Percentiles rank a stretch among this genome's conserved stretches.
phyloP scores from a whole-genome alignment of 257 asterid species.

The Leptodermis oblonga region DNA sequence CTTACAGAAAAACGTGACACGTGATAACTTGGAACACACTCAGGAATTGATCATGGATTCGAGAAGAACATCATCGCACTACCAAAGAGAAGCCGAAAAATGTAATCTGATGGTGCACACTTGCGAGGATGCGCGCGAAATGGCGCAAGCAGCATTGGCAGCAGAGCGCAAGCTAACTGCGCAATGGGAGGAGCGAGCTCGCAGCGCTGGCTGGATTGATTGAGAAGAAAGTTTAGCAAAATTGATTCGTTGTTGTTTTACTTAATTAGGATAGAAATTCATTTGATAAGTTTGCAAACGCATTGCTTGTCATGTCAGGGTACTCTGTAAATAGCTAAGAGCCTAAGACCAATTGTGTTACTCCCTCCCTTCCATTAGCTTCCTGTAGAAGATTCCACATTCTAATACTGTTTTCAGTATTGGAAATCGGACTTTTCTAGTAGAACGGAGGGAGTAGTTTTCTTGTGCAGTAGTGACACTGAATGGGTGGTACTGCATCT shows the following conservation, averaged over 20 bases:
- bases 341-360: neutral
- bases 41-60: constrained; percentile 21
- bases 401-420: too few relatives aligned
- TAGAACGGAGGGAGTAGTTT: too few relatives aligned
- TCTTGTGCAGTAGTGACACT: neutral
- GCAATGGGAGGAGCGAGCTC: constrained; percentile 37
- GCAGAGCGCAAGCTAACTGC: constrained; percentile 35
- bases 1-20: constrained; percentile 28
- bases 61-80: constrained; percentile 25
- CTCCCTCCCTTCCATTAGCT: too few relatives aligned
- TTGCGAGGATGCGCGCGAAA: constrained; percentile 39
- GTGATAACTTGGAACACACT: constrained; percentile 22
- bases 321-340: constrained; percentile 20
- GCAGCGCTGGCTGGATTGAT: constrained; percentile 30
- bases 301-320: constrained; percentile 14
- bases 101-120: constrained; percentile 25
- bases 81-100: constrained; percentile 34
- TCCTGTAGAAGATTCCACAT: too few relatives aligned
- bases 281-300: constrained; percentile 5
- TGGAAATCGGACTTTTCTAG: too few relatives aligned
- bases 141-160: constrained; percentile 29
- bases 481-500: neutral
- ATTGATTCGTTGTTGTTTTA: constrained; percentile 7
- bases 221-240: constrained; percentile 11
- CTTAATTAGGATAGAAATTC: constrained; percentile 11